Evolutionary conservation across 208 protist genomes (phyloP).

Genomic region (Trypanosoma mega): DNA sequence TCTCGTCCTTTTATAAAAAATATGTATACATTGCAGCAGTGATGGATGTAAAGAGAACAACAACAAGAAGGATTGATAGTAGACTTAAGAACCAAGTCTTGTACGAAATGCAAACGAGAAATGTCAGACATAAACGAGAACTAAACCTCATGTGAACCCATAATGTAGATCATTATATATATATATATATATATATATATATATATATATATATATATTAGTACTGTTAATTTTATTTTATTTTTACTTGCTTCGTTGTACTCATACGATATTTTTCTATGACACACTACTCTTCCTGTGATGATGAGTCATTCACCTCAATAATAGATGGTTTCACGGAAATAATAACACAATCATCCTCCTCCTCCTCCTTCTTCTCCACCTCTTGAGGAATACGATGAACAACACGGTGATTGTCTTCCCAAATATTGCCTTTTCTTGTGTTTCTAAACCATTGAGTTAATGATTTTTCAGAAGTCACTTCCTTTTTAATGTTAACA

Average conservation of each 20-base stretch:
- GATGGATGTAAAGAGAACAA: conserved; percentile 6
- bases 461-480: too few relatives aligned
- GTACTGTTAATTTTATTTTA: not conserved
- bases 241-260: not conserved
- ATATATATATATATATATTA: too few relatives aligned
- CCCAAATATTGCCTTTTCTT: too few relatives aligned
- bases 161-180: too few relatives aligned
- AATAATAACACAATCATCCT: conserved; percentile 35
- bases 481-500: too few relatives aligned
- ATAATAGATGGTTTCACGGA: conserved; percentile 28
- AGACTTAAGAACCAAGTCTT: too few relatives aligned
- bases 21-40: conserved; percentile 14
- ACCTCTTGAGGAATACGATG: not conserved
- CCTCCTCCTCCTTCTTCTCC: conserved; percentile 11
- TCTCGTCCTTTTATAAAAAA: conserved; percentile 8
- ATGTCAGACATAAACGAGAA: too few relatives aligned
- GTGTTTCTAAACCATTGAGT: too few relatives aligned
- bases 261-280: too few relatives aligned
- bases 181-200: too few relatives aligned
- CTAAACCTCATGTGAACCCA: too few relatives aligned
- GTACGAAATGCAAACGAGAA: too few relatives aligned
- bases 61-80: not conserved
- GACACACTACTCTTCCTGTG: not conserved
- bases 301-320: conserved; percentile 53
- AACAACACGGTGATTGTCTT: not conserved